phyloP scores from a whole-genome alignment of 2,329 filamentous ascomycete species.

The Diplodia scrobiculata region DNA sequence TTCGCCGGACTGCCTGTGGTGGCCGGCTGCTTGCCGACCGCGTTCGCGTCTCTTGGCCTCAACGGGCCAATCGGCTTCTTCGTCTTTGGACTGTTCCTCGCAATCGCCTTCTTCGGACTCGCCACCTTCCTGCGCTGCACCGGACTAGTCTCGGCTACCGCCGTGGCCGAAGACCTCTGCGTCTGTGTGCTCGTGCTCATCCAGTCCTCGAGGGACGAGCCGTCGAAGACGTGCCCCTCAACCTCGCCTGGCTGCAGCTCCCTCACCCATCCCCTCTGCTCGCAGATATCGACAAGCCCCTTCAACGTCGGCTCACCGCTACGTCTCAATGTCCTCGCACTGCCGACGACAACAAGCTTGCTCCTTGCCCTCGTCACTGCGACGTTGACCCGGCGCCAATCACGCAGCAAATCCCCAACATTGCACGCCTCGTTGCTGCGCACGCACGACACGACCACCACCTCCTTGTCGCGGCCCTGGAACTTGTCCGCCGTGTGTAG shows the following conservation, averaged over 20 bases:
- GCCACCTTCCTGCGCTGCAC: slow-evolving; percentile 30
- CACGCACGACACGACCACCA: slow-evolving; percentile 83
- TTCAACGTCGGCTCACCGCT: slow-evolving; percentile 69
- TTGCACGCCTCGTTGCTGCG: slow-evolving; percentile 77
- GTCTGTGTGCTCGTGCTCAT: slow-evolving; percentile 32
- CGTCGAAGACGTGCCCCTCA: slow-evolving; percentile 69
- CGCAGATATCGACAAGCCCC: slow-evolving; percentile 75
- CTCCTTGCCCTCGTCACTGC: slow-evolving; percentile 91
- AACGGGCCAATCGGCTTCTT: slow-evolving; percentile 26
- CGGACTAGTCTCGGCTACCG: slow-evolving; percentile 28
- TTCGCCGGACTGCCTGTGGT: slow-evolving; percentile 31
- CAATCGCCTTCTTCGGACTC: slow-evolving; percentile 38
- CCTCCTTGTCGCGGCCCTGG: slow-evolving; percentile 93
- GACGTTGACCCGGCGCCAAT: slow-evolving; percentile 93
- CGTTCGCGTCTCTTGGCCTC: slow-evolving; percentile 29
- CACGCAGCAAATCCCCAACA: slow-evolving; percentile 88
- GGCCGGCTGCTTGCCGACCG: neutral
- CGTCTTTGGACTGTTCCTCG: slow-evolving; percentile 30
- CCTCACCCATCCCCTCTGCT: slow-evolving; percentile 75
- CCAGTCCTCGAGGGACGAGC: slow-evolving; percentile 34
- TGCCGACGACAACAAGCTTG: slow-evolving; percentile 87
- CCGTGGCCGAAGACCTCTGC: slow-evolving; percentile 6
- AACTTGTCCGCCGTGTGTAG: slow-evolving; percentile 98
- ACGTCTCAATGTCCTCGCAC: slow-evolving; percentile 68
- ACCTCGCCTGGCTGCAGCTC: slow-evolving; percentile 67